Percentiles rank a stretch among this genome's conserved stretches.
Evolutionary conservation across 164 flowering plant species (phyloP).

Genomic region (Liquidambar formosana): DNA sequence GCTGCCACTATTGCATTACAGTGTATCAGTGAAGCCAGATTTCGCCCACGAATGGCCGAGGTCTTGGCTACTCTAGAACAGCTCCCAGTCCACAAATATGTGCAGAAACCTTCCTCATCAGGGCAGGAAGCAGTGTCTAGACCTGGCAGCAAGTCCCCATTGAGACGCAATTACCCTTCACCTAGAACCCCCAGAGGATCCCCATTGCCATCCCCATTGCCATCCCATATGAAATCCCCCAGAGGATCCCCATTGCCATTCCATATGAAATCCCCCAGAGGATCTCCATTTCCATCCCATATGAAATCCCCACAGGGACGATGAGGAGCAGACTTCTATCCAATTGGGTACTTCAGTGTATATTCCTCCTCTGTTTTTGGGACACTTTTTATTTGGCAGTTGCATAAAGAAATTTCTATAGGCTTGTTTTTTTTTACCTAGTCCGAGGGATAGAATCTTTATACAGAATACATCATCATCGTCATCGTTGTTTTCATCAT

Average conservation of each 20-base stretch:
- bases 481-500: no score
- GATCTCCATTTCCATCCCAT: background rate
- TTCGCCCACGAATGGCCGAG: constrained; percentile 55
- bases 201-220: background rate
- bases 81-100: constrained; percentile 16
- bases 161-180: background rate
- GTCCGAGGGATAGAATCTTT: no score
- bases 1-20: constrained; percentile 40
- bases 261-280: background rate
- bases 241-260: background rate
- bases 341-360: no score
- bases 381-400: no score
- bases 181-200: constrained; percentile 7
- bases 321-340: no score
- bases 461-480: no score
- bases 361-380: no score
- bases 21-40: constrained; percentile 41
- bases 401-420: no score
- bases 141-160: constrained; percentile 8
- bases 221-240: background rate
- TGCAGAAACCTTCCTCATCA: background rate
- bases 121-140: constrained; percentile 1
- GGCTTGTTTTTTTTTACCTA: no score
- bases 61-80: constrained; percentile 37
- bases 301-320: background rate